These are phyloP conservation scores for Penicillium cinerascens DNA, from an alignment of 495 filamentous ascomycete species.

Conservation along the genomic window DNA sequence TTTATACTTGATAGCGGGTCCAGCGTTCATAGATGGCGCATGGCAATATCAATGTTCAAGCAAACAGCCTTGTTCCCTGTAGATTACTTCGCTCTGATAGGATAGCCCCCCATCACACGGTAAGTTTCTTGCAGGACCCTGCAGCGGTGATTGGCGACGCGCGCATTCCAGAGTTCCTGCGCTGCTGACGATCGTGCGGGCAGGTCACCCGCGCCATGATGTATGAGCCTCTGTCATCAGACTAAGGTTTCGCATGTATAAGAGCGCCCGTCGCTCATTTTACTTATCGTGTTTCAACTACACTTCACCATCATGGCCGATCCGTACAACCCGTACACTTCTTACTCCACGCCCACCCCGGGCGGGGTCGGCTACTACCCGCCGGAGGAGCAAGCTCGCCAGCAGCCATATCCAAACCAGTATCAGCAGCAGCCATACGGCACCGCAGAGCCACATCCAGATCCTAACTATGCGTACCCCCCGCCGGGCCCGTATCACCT, in stretches of 20 bases:
- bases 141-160: constrained; percentile 15
- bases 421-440: constrained; percentile 11
- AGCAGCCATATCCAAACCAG: constrained; percentile 5
- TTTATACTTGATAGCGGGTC: constrained; percentile 1
- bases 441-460: constrained; percentile 6
- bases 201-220: constrained; percentile 29
- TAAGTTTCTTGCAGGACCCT: neutral
- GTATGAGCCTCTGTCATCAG: constrained; percentile 12
- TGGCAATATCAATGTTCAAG: constrained; percentile 13
- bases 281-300: neutral
- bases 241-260: neutral
- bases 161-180: constrained; percentile 15
- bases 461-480: constrained; percentile 23
- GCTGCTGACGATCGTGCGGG: constrained; percentile 21
- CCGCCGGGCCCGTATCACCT: constrained; percentile 32
- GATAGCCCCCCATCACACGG: constrained; percentile 3
- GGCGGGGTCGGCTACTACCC: constrained; percentile 30
- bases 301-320: constrained; percentile 43
- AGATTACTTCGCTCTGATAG: neutral
- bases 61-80: constrained; percentile 1
- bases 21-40: constrained; percentile 18
- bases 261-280: neutral
- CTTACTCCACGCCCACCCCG: constrained; percentile 23
- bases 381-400: constrained; percentile 18
- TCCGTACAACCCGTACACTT: constrained; percentile 45